phyloP scores from a whole-genome alignment of 139 green algal genomes.

The Tetradesmus obliquus region DNA sequence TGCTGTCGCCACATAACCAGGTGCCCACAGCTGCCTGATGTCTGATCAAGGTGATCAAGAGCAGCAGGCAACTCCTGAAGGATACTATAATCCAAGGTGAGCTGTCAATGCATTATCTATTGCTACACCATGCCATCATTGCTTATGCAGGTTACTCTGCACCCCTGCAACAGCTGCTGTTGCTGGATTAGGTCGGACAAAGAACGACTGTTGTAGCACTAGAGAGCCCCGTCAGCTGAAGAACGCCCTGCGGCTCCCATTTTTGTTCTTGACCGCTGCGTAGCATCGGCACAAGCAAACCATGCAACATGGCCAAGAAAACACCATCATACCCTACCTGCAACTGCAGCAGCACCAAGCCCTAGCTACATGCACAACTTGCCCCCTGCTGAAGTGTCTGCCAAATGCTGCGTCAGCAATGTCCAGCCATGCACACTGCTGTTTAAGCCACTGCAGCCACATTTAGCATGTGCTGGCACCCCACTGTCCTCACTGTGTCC shows the following conservation, averaged over 20 bases:
- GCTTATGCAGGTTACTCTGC: neutral
- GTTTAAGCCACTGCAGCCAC: no score
- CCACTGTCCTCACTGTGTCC: neutral
- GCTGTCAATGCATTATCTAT: neutral
- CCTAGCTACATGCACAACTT: neutral
- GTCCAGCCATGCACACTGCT: no score
- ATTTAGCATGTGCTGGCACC: neutral
- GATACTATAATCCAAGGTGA: constrained; percentile 8
- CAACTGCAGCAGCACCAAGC: neutral
- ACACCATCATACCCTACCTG: neutral
- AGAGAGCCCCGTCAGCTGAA: neutral
- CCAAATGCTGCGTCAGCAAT: neutral
- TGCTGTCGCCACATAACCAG: neutral
- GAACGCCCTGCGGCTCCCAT: neutral
- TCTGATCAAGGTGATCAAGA: neutral
- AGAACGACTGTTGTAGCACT: no score
- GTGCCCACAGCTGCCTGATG: neutral
- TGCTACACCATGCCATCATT: no score
- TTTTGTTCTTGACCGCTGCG: no score
- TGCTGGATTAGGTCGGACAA: no score
- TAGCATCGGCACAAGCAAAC: no score
- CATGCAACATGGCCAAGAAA: neutral
- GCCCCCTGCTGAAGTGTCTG: neutral
- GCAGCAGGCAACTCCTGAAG: constrained; percentile 2
- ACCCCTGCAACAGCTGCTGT: neutral